phyloP scores from a whole-genome alignment of 2,329 filamentous ascomycete species.

The Pestalotiopsis sp. region DNA sequence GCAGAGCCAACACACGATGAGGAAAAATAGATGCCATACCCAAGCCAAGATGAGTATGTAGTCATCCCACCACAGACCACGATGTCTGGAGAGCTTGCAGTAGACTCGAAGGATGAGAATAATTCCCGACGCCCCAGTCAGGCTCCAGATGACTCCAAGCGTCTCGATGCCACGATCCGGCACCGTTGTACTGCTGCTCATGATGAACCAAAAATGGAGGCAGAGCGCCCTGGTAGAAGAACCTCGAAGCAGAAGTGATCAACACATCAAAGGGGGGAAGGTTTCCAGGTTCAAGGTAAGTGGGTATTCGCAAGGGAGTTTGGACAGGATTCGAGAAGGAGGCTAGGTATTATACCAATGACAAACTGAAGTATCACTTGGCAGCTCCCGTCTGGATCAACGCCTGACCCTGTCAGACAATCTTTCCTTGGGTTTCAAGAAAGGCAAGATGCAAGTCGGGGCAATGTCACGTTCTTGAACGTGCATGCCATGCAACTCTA shows the following conservation, averaged over 20 bases:
- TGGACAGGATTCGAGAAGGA: background rate
- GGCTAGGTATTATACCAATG: background rate
- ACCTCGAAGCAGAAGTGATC: background rate
- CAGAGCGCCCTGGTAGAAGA: background rate
- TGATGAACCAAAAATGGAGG: background rate
- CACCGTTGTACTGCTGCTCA: background rate
- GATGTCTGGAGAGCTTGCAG: constrained; percentile 4
- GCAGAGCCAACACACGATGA: background rate
- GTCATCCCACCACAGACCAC: constrained; percentile 28
- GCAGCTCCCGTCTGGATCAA: background rate
- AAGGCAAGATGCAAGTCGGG: background rate
- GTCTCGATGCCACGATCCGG: background rate
- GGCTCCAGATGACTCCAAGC: background rate
- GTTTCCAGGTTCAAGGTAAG: background rate
- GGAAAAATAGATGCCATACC: constrained; percentile 14
- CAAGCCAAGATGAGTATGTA: constrained; percentile 24
- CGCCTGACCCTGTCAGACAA: background rate
- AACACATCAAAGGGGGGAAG: background rate
- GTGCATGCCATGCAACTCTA: background rate
- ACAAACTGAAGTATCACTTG: background rate
- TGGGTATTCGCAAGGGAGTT: background rate
- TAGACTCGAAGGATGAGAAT: background rate
- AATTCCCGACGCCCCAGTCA: background rate
- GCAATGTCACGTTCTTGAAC: background rate
- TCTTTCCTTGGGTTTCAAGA: background rate